A percentile compares a stretch with the other conserved stretches of the same genome.
Conservation (phyloP, 1,139 yeast genomes). For the Pichia sp. region DNA sequence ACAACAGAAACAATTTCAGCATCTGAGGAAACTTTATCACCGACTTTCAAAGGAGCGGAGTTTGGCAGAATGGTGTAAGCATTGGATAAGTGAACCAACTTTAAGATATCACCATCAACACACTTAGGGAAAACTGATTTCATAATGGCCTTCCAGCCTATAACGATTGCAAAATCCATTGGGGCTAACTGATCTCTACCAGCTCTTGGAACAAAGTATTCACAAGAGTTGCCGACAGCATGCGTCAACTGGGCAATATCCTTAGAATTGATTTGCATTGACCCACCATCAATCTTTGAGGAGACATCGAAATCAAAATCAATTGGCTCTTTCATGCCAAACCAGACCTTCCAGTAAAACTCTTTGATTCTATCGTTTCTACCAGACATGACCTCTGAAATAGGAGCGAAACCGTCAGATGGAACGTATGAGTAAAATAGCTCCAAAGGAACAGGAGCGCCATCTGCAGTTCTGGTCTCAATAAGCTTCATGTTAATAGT, state of each 20-base stretch:
- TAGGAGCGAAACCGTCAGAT: constrained; percentile 90
- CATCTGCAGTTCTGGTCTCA: constrained; percentile 85
- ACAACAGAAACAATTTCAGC: constrained; percentile 87
- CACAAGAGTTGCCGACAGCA: constrained; percentile 95
- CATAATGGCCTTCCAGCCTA: constrained; percentile 98
- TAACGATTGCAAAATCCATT: constrained; percentile 98
- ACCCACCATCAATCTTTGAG: constrained; percentile 67
- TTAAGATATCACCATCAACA: constrained; percentile 93
- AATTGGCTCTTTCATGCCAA: constrained; percentile 58
- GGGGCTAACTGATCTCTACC: constrained; percentile 89
- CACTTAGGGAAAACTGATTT: constrained; percentile 94
- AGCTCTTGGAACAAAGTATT: constrained; percentile 86
- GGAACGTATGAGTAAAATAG: constrained; percentile 78
- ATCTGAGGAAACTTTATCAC: constrained; percentile 75
- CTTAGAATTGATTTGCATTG: constrained; percentile 64
- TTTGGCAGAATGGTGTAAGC: constrained; percentile 93
- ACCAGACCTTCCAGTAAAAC: constrained; percentile 98
- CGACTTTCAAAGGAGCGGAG: constrained; percentile 83
- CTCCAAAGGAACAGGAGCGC: constrained; percentile 66
- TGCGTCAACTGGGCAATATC: constrained; percentile 91
- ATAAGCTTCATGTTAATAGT: constrained; percentile 68
- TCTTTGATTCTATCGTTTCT: constrained; percentile 91
- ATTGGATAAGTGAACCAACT: constrained; percentile 90
- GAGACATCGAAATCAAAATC: constrained; percentile 59
- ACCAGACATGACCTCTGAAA: constrained; percentile 81